phyloP scores from a whole-genome alignment of 2,329 filamentous ascomycete species.

The Aspergillus sp. region DNA sequence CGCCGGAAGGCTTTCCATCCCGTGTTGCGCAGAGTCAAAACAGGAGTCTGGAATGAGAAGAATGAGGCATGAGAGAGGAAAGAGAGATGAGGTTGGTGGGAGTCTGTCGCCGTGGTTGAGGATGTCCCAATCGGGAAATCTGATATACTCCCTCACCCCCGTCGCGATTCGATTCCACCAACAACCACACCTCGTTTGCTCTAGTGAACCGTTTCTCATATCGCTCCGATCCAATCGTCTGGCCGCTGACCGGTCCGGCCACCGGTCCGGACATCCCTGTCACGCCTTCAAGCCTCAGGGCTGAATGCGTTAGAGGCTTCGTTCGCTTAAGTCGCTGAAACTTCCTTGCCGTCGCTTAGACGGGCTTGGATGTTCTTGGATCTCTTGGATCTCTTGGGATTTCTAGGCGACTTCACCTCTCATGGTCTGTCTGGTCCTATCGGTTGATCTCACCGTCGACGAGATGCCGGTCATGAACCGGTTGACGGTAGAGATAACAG shows the following conservation, averaged over 20 bases:
- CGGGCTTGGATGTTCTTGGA: not conserved
- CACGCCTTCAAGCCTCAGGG: not conserved
- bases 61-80: too few species aligned
- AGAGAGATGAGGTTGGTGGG: too few species aligned
- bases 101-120: not conserved
- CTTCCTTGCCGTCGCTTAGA: not conserved
- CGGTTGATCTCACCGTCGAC: too few species aligned
- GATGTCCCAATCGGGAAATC: not conserved
- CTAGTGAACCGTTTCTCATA: not conserved
- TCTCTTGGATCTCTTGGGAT: too few species aligned
- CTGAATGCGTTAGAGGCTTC: not conserved
- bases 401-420: too few species aligned
- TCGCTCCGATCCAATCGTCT: not conserved
- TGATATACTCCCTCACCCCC: not conserved
- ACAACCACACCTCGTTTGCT: not conserved
- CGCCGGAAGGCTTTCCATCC: too few species aligned
- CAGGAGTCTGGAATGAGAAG: too few species aligned
- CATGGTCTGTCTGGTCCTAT: too few species aligned
- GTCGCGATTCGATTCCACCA: not conserved
- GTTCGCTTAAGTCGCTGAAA: not conserved
- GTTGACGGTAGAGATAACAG: too few species aligned
- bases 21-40: too few species aligned
- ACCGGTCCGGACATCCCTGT: not conserved
- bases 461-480: too few species aligned
- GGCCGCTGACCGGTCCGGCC: not conserved